Conservation (phyloP, 805 yeast species). For the Hanseniaspora guilliermondii region DNA sequence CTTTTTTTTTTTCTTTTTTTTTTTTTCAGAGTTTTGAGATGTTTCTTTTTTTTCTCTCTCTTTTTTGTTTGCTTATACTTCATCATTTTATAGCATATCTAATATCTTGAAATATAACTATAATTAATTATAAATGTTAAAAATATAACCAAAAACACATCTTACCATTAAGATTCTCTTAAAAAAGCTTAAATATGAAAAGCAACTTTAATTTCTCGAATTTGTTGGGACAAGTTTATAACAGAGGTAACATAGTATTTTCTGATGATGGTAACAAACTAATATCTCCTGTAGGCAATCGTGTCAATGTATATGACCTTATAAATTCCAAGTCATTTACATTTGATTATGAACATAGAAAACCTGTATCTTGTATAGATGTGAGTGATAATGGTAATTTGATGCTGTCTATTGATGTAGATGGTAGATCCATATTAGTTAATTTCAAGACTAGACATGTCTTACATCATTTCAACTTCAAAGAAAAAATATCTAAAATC, state of each 20-base stretch:
- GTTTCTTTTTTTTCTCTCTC: neutral
- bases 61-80: neutral
- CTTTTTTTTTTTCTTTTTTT: neutral
- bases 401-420: slow-evolving; percentile 70
- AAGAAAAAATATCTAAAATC: slow-evolving; percentile 58
- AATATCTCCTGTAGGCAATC: slow-evolving; percentile 85
- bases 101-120: no score
- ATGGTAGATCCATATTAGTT: slow-evolving; percentile 85
- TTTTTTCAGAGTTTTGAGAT: neutral
- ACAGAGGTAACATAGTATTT: slow-evolving; percentile 80
- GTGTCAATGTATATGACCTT: slow-evolving; percentile 80
- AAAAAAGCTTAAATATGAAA: slow-evolving; percentile 40
- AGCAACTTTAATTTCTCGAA: slow-evolving; percentile 84
- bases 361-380: slow-evolving; percentile 66
- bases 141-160: neutral
- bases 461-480: slow-evolving; percentile 87
- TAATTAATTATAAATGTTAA: neutral
- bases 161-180: neutral
- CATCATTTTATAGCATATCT: neutral
- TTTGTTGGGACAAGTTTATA: slow-evolving; percentile 84
- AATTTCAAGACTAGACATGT: slow-evolving; percentile 75
- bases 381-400: slow-evolving; percentile 72
- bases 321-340: slow-evolving; percentile 77
- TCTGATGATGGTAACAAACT: slow-evolving; percentile 76
- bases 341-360: slow-evolving; percentile 83